Conservation (phyloP, 2,329 filamentous ascomycete genomes). For the Calonectria pauciramosa region DNA sequence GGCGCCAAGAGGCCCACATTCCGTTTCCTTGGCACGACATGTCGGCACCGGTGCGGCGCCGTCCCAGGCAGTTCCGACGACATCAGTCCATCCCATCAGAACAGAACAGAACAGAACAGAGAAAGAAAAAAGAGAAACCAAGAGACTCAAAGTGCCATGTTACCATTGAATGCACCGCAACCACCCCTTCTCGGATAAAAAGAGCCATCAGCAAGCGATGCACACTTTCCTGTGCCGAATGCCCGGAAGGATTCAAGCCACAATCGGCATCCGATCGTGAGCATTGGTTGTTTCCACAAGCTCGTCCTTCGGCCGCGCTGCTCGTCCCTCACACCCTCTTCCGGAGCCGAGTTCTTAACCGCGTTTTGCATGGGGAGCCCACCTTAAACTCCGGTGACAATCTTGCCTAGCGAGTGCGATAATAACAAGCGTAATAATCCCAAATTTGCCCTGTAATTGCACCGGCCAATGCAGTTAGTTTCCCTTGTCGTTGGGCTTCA, state of each 20-base stretch:
- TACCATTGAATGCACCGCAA: neutral
- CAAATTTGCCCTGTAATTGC: constrained; percentile 8
- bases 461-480: neutral
- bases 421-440: neutral
- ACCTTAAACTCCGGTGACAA: neutral
- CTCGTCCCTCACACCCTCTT: neutral
- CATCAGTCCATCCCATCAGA: neutral
- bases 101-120: neutral
- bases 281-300: neutral
- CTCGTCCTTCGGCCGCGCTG: neutral
- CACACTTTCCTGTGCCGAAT: constrained; percentile 2
- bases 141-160: too few species aligned
- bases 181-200: neutral
- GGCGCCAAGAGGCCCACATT: neutral
- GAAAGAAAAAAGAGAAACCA: neutral
- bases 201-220: neutral
- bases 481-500: neutral
- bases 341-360: neutral
- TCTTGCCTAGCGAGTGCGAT: neutral
- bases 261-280: neutral
- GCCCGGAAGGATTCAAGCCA: constrained; percentile 7
- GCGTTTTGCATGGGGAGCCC: neutral
- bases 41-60: constrained; percentile 10
- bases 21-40: constrained; percentile 1
- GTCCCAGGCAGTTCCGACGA: neutral